Percentiles rank a stretch among this genome's conserved stretches.
Conservation (phyloP, 345 rosid genomes). For the Bruguiera gymnorhiza region DNA sequence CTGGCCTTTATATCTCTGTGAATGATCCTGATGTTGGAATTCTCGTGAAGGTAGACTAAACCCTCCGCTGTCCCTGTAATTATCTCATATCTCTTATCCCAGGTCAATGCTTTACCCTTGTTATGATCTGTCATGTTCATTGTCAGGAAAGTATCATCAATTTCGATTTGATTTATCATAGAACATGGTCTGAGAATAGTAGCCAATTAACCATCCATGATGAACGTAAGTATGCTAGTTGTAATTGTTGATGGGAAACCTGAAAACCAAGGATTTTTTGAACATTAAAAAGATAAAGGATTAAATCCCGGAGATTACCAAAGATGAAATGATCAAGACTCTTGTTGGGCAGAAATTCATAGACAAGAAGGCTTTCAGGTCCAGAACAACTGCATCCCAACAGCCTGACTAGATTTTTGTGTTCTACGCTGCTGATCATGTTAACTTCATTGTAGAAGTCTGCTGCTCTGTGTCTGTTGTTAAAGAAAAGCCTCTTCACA, state of each 20-base stretch:
- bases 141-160: neutral
- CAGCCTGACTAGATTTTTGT: slow-evolving; percentile 84
- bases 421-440: slow-evolving; percentile 82
- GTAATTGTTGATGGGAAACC: neutral
- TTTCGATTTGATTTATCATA: neutral
- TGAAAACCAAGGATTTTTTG: neutral
- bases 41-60: slow-evolving; percentile 76
- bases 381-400: slow-evolving; percentile 92
- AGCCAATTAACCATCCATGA: neutral
- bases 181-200: neutral
- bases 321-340: slow-evolving; percentile 84
- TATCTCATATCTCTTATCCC: slow-evolving; percentile 63
- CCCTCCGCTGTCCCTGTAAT: slow-evolving; percentile 87
- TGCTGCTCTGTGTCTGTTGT: slow-evolving; percentile 82
- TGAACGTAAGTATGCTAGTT: neutral
- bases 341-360: slow-evolving; percentile 74
- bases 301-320: slow-evolving; percentile 36
- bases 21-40: slow-evolving; percentile 60
- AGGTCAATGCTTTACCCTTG: slow-evolving; percentile 58
- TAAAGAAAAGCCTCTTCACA: slow-evolving; percentile 84
- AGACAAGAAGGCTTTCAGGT: slow-evolving; percentile 92
- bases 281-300: neutral
- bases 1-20: slow-evolving; percentile 95
- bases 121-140: slow-evolving; percentile 45
- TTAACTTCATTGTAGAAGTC: slow-evolving; percentile 94